Base-by-base conservation (phyloP, 495 filamentous ascomycete genomes). In the Hyaloscypha bicolor region DNA sequence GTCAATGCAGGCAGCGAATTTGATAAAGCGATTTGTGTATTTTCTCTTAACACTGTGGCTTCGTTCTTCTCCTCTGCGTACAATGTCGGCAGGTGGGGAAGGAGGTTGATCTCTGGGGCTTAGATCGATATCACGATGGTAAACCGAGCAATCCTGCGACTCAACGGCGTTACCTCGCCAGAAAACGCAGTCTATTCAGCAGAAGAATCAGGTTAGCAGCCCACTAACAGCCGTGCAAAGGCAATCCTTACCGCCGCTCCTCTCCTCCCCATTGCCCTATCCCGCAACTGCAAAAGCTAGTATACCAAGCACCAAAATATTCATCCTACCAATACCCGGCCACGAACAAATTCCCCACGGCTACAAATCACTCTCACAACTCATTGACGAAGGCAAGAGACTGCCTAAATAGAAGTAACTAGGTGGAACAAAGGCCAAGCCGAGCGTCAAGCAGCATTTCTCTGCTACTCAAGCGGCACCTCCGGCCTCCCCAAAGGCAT, bases 401-500 rank as follows among this genome's bases (percentile, higher is more conserved):
- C 35, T 60, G 16, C 58, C 32, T 37, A 3, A 35, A 39, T 30
- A 3, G 58, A 60, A 29, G 16, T 0, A 11, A 0, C 6, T 1
- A 21, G 5, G 37, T 60, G 58, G 58, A 60, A 11, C 12, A 5
- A 12, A 42, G 58, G 9, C 1, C 58, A 42, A 22, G 32, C 29
- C 12, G 37, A 21, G n/a, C 30, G 30, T 4, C 58, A 60, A 8
- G 37, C 58, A 2, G 58, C 58, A 6, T 60, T 60, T 31, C 6
- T 60, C 30, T 60, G 58, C 58, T 60, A 60, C 35, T 60, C 58
- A 0, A 42, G 58, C 3, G 58, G 58, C 16, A 60, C 58, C 14
- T 60, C 58, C 19, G 58, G 58, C 16, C 2, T 60, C 35, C 32
- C 58, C 29, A 60, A 60, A 60, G 58, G 58, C 9, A 31, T 60